A percentile compares a stretch with the other conserved stretches of the same genome.
phyloP scores from a whole-genome alignment of 208 protist species.

The Trypanosoma grayi region DNA sequence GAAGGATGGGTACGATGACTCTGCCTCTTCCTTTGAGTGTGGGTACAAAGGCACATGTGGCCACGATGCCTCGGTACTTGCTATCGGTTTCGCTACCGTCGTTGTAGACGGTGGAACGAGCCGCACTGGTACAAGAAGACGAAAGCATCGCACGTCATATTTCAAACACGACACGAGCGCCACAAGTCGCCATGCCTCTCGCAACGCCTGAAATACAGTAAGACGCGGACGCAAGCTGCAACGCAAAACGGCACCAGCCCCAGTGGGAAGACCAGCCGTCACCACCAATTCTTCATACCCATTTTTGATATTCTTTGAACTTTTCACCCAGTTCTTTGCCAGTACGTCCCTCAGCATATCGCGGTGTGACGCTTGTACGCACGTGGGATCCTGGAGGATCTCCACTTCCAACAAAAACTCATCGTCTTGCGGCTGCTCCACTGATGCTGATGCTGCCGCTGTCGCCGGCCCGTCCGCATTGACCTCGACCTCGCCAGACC shows the following conservation, averaged over 20 bases:
- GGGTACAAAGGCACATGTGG: slow-evolving; percentile 6
- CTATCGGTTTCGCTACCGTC: neutral
- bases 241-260: slow-evolving; percentile 4
- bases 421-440: no score
- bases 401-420: slow-evolving; percentile 15
- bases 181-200: slow-evolving; percentile 14
- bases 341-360: slow-evolving; percentile 2
- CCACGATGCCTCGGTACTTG: neutral
- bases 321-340: neutral
- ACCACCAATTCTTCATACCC: neutral
- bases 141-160: slow-evolving; percentile 17
- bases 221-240: slow-evolving; percentile 10
- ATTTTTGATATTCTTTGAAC: neutral
- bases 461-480: neutral
- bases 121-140: slow-evolving; percentile 19
- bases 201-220: slow-evolving; percentile 26
- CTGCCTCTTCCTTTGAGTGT: slow-evolving; percentile 3
- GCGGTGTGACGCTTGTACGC: neutral
- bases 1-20: slow-evolving; percentile 6
- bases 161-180: slow-evolving; percentile 9
- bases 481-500: neutral
- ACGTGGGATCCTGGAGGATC: neutral
- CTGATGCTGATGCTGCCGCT: no score
- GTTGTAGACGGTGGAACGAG: neutral
- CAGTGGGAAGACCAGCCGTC: neutral